Evolutionary conservation across 2,329 filamentous ascomycete genomes (phyloP).

Genomic region (Diplodia scrobiculata): DNA sequence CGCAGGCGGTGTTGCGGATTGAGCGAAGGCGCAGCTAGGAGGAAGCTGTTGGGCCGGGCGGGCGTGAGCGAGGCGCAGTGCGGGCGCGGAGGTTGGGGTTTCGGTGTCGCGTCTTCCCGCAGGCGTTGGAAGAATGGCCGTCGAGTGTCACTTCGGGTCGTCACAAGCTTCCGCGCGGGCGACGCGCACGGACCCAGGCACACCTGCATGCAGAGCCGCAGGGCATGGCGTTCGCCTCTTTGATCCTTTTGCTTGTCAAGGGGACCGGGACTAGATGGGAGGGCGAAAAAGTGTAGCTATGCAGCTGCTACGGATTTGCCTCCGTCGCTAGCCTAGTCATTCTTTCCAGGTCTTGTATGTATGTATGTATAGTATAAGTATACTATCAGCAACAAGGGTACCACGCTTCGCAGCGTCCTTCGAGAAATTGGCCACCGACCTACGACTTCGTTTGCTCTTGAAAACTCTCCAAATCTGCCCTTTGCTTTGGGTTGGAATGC

Average conservation of each 20-base stretch:
- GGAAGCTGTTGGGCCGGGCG: not conserved
- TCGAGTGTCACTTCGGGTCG: constrained; percentile 7
- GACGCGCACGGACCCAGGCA: constrained; percentile 2
- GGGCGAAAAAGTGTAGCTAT: too few relatives aligned
- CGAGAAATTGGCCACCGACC: too few relatives aligned
- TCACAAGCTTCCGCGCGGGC: constrained; percentile 1
- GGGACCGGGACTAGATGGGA: not conserved
- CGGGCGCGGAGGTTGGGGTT: not conserved
- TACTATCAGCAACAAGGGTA: too few relatives aligned
- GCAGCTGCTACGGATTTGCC: too few relatives aligned
- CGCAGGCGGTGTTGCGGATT: constrained; percentile 1
- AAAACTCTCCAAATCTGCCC: too few relatives aligned
- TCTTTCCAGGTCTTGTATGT: too few relatives aligned
- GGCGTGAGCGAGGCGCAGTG: not conserved
- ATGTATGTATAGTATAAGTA: too few relatives aligned
- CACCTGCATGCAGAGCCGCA: constrained; percentile 18
- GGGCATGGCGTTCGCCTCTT: not conserved
- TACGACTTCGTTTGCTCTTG: too few relatives aligned
- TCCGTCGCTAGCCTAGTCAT: too few relatives aligned
- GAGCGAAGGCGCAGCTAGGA: not conserved
- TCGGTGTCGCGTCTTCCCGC: not conserved
- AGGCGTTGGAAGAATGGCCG: constrained; percentile 8
- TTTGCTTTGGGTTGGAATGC: too few relatives aligned
- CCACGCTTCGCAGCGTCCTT: too few relatives aligned
- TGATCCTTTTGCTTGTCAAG: not conserved